Base-by-base conservation (phyloP, 352 stramenopile genomes). In the Elongisporangium prolatum region DNA sequence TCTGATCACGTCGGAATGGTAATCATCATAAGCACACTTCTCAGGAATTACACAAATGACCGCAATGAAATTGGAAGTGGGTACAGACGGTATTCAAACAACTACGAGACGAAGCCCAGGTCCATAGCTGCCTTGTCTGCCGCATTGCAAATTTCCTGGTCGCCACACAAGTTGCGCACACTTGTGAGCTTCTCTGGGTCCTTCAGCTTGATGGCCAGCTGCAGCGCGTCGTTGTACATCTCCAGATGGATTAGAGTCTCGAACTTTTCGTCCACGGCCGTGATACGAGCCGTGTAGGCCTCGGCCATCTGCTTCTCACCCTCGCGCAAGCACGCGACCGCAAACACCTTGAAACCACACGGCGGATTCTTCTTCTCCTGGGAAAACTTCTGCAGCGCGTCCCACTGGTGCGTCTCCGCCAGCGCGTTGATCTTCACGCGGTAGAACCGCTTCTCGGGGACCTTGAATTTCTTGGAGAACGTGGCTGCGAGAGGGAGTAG, bases 361-460 rank as follows among this genome's bases (percentile, higher is more conserved):
- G 84, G 84, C 17, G 84, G 84, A 14, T 71, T 91, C 69, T 93
- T 93, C 75, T 91, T 91, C 64, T 93, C 84, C 60, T 81, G 74
- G 24, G 84, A 93, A 48, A 93, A 91, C 62, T 93, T 93, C 54
- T 91, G 84, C 50, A 97, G 73, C 22, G 79, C 74, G 61, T 93
- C 86, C 87, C 89, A 97, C 50, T 97, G 85, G 14, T 77, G 72
- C 14, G 78, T 94, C 57, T 94, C 80, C 4, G 84, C 84, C 5
- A 96, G 68, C 34, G 87, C 88, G 54, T 91, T 86, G 59, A 96
- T 97, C 68, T 97, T 97, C 44, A 96, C 83, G 59, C 89, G 84
- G 64, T 93, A 97, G 50, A 95, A 89, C 8, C 85, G 84, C 71
- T 97, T 97, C 57, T 97, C 89, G 1, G 89, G 83, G 7, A 97